phyloP scores from a whole-genome alignment of 805 yeast species.

The Phaffomyces opuntiae region DNA sequence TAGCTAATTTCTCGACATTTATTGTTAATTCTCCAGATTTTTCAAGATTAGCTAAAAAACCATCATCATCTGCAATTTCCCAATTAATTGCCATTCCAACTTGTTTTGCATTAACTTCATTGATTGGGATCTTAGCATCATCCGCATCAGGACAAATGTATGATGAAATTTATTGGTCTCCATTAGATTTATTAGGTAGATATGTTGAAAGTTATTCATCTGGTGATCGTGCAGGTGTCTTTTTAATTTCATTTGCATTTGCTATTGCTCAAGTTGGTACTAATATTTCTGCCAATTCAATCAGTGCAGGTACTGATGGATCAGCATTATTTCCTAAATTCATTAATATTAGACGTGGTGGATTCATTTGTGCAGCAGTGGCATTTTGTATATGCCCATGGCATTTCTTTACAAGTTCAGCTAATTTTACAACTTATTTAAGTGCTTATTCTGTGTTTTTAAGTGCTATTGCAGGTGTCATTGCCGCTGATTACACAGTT shows the following conservation, averaged over 20 bases:
- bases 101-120: constrained; percentile 71
- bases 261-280: constrained; percentile 72
- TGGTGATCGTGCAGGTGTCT: constrained; percentile 72
- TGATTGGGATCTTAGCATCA: constrained; percentile 79
- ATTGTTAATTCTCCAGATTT: constrained; percentile 87
- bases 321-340: constrained; percentile 56
- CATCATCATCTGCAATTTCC: constrained; percentile 44
- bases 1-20: constrained; percentile 82
- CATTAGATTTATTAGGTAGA: constrained; percentile 30
- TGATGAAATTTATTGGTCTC: constrained; percentile 16
- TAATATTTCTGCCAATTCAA: constrained; percentile 62
- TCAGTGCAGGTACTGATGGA: constrained; percentile 64
- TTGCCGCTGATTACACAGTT: constrained; percentile 59
- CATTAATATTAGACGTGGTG: constrained; percentile 70
- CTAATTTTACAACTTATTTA: constrained; percentile 70
- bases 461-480: constrained; percentile 75
- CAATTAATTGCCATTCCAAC: constrained; percentile 65
- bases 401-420: constrained; percentile 64
- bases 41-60: constrained; percentile 67
- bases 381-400: constrained; percentile 76
- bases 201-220: constrained; percentile 30
- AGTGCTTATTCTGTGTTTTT: constrained; percentile 78
- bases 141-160: constrained; percentile 54
- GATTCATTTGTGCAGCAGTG: constrained; percentile 65
- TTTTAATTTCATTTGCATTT: constrained; percentile 60